Base-by-base conservation (phyloP, 257 asterid species). In the Fraxinus pennsylvanica region DNA sequence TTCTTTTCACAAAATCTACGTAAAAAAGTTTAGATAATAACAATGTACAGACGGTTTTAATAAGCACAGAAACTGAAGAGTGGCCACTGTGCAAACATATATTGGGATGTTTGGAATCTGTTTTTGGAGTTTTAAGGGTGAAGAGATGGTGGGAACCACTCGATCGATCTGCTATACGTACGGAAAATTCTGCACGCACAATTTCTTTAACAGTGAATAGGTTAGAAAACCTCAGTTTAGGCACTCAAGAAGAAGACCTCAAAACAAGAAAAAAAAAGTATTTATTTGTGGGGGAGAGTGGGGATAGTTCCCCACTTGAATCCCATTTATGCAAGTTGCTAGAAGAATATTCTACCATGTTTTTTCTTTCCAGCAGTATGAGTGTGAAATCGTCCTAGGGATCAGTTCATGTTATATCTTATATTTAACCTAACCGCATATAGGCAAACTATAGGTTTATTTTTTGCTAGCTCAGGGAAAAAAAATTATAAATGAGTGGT, bases 281-380 rank as follows among this genome's bases (percentile, higher is more conserved):
- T 35, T 39, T 14, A 29, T 65, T 10, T 66, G 1, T 0, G 10
- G 12, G 8, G 8, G 50, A 52, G 73, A 68, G n/a, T 52, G 80
- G 71, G 81, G 80, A 84, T 76, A 80, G 86, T 80, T 80, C 78
- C 73, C 86, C 89, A 85, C 89, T 85, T 36, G 25, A 73, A 71
- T 57, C 50, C 67, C 74, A 12, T 59, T 35, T 80, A 71, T 77
- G 79, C 82, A 74, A 78, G 76, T 22, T 63, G 57, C 36, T 10
- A 4, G 32, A 80, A 17, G 74, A 30, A 67, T 39, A 45, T 39
- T 54, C 2, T 21, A 15, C 12, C 19, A 36, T 17, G 1, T 3
- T 39, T 50, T 35, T 50, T 52, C 32, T 52, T 76, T 35, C 74
- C 27, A 36, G 22, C 30, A 71, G 45, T 63, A 10, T 13, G 69